Evolutionary conservation across 2,329 filamentous ascomycete species (phyloP), one percentile per base, ranked within the genome.

Genomic region (Zarea fungicola): DNA sequence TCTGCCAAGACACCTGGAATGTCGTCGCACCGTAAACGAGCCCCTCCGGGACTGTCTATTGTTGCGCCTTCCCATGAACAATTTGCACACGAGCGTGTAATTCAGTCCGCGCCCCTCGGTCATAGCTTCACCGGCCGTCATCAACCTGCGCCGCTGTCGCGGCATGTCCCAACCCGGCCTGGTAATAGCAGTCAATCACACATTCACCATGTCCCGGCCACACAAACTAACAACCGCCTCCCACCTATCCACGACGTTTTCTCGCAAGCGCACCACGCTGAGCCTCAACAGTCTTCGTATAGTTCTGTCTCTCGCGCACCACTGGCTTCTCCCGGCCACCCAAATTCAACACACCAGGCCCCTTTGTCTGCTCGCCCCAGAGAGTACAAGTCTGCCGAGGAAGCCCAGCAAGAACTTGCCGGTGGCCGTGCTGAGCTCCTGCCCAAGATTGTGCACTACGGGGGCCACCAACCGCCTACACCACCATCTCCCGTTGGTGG

Each of bases 211-310:
- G 78, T 91, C 4, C 89, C 89, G 10, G 90, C 89, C 19, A 85
- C 81, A 50, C 92, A 96, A 68, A 96, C 90, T 2, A 85, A 81
- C 66, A 97, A 97, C 67, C 85, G 92, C 28, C 77, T 99, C 41
- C 93, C 93, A 2, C 92, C 93, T 3, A 93, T 99, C 50, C 85
- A 89, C 31, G 93, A 97, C 62, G 93, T 99, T 13, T 96, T 99
- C 61, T 89, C 88, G 16, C 88, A 95, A 60, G 78, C 84, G 74
- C 81, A 57, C 67, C 80, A 56, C 75, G 84, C 69, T 71, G 80
- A 60, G 70, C 89, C 9, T 41, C 66, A 70, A 14, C 59, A 62
- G 6, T 65, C 69, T 65, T 54, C 84, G 65, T 68, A 83, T 74
- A 55, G 81, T 73, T 58, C 85, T 77, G 84, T 79, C 53, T 76